phyloP scores from a whole-genome alignment of 345 rosid genomes.

The Populus nigra region DNA sequence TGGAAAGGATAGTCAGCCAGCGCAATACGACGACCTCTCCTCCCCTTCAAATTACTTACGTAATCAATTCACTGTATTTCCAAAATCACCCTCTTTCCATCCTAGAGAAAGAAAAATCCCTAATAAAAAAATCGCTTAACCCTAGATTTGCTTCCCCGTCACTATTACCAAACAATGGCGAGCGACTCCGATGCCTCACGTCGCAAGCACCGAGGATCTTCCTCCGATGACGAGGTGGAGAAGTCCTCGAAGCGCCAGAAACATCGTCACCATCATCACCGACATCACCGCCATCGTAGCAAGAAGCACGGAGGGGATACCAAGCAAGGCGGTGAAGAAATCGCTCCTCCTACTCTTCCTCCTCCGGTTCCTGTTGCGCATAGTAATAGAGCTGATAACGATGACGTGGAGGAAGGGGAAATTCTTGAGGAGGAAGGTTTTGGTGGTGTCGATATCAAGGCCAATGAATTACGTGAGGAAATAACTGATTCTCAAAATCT shows the following conservation, averaged over 20 bases:
- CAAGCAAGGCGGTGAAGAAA: slow-evolving; percentile 29
- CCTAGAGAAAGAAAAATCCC: background rate
- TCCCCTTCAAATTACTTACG: background rate
- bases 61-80: background rate
- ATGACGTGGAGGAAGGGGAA: slow-evolving; percentile 97
- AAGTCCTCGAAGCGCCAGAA: slow-evolving; percentile 76
- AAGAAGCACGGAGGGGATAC: slow-evolving; percentile 55
- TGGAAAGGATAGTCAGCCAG: background rate
- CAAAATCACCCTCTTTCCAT: background rate
- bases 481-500: slow-evolving; percentile 29
- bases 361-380: slow-evolving; percentile 18
- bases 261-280: slow-evolving; percentile 64
- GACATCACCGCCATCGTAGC: slow-evolving; percentile 61
- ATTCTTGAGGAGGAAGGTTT: slow-evolving; percentile 68
- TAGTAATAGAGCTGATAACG: slow-evolving; percentile 39
- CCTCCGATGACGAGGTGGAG: slow-evolving; percentile 48
- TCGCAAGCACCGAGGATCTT: slow-evolving; percentile 68
- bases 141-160: slow-evolving; percentile 9
- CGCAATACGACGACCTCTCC: background rate
- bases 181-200: slow-evolving; percentile 42
- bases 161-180: slow-evolving; percentile 7
- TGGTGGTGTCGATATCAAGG: slow-evolving; percentile 29
- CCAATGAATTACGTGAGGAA: slow-evolving; percentile 28
- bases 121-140: background rate
- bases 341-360: slow-evolving; percentile 22